These are phyloP conservation scores for Syzygium grande DNA, from an alignment of 345 rosid species.

Conservation along the genomic window DNA sequence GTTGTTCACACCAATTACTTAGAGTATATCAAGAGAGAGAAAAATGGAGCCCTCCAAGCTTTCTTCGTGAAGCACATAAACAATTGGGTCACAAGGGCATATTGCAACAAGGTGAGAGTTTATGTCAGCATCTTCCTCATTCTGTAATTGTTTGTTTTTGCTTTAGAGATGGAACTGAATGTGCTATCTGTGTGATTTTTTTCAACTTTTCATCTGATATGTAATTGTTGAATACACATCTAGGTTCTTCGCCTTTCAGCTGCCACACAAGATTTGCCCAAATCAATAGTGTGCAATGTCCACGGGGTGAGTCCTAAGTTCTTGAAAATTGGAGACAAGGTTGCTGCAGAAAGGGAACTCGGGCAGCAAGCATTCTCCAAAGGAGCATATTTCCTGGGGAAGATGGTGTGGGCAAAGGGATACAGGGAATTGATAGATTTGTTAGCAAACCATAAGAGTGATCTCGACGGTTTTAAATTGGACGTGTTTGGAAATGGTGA, in stretches of 20 bases:
- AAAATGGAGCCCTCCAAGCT: constrained; percentile 88
- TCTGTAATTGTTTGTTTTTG: neutral
- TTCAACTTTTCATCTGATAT: neutral
- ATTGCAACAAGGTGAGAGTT: constrained; percentile 68
- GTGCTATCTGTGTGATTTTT: neutral
- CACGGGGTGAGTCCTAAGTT: constrained; percentile 97
- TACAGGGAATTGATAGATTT: constrained; percentile 89
- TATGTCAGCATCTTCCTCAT: neutral
- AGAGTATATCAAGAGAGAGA: constrained; percentile 97
- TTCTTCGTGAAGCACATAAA: constrained; percentile 91
- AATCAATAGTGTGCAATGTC: constrained; percentile 87
- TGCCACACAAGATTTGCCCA: constrained; percentile 92
- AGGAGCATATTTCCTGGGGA: constrained; percentile 95
- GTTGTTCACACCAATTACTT: constrained; percentile 96
- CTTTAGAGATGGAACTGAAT: neutral
- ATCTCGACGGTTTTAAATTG: constrained; percentile 75
- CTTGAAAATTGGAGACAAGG: constrained; percentile 79
- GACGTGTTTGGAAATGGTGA: constrained; percentile 97
- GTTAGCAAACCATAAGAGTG: constrained; percentile 64
- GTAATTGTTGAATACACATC: neutral
- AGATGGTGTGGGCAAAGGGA: constrained; percentile 99
- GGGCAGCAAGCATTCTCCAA: constrained; percentile 94
- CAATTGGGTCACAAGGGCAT: constrained; percentile 83
- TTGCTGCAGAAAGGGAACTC: constrained; percentile 70
- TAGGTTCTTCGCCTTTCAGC: constrained; percentile 97